These are phyloP conservation scores for Sungouiella thailandica DNA, from an alignment of 805 yeast species.

Conservation along the genomic window DNA sequence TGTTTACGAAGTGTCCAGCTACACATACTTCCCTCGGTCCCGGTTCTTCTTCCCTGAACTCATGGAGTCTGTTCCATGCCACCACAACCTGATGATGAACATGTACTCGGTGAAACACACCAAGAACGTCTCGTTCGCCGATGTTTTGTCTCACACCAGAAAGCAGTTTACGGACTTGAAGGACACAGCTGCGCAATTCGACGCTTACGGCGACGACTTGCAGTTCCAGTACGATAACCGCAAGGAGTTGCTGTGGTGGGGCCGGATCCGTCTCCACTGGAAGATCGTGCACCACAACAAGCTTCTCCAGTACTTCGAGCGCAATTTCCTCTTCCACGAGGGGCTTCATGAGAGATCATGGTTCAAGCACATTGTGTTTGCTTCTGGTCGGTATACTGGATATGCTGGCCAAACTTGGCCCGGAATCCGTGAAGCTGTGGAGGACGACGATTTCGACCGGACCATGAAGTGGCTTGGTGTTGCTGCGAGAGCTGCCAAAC, in stretches of 20 bases:
- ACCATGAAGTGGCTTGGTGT: conserved; percentile 42
- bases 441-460: conserved; percentile 40
- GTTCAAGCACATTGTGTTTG: conserved; percentile 62
- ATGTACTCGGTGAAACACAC: conserved; percentile 6
- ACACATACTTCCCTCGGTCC: conserved; percentile 3
- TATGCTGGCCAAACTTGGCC: conserved; percentile 52
- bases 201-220: conserved; percentile 20
- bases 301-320: conserved; percentile 43
- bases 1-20: conserved; percentile 7
- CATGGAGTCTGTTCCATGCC: conserved; percentile 8
- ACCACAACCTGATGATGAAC: conserved; percentile 6
- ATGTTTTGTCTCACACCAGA: conserved; percentile 22
- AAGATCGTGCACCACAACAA: conserved; percentile 31
- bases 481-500: conserved; percentile 32
- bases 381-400: conserved; percentile 52
- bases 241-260: conserved; percentile 32
- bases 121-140: conserved; percentile 15
- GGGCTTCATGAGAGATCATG: conserved; percentile 50
- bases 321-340: conserved; percentile 43
- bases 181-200: conserved; percentile 22
- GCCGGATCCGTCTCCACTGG: conserved; percentile 27
- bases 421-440: conserved; percentile 52
- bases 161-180: conserved; percentile 20
- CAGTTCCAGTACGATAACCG: conserved; percentile 28
- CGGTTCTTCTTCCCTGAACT: conserved; percentile 11